These are phyloP conservation scores for Melampsora americana DNA, from an alignment of 1,284 basidiomycete genomes.

Conservation along the genomic window DNA sequence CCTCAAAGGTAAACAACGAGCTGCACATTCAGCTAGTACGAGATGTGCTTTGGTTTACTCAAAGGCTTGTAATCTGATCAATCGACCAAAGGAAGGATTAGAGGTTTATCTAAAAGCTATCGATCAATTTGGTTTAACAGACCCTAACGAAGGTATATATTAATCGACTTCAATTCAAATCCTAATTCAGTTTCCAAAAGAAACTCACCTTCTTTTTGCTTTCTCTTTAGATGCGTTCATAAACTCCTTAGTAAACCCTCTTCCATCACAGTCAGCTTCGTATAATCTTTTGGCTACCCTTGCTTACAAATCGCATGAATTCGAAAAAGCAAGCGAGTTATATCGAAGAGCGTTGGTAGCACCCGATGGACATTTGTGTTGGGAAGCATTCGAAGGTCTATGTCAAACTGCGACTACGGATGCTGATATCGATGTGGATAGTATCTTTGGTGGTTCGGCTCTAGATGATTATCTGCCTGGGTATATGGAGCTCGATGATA, in stretches of 20 bases:
- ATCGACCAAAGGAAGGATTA: slow-evolving; percentile 49
- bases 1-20: slow-evolving; percentile 40
- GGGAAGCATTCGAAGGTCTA: slow-evolving; percentile 43
- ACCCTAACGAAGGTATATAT: slow-evolving; percentile 8
- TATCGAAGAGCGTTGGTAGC: slow-evolving; percentile 30
- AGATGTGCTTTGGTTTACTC: slow-evolving; percentile 51
- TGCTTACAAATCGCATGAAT: slow-evolving; percentile 41
- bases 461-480: slow-evolving; percentile 20
- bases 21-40: slow-evolving; percentile 48
- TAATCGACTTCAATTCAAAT: not conserved
- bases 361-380: slow-evolving; percentile 43
- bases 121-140: slow-evolving; percentile 22
- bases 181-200: not conserved
- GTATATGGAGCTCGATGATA: slow-evolving; percentile 38
- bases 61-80: slow-evolving; percentile 45
- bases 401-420: slow-evolving; percentile 30
- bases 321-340: slow-evolving; percentile 31
- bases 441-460: slow-evolving; percentile 1
- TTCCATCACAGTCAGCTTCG: slow-evolving; percentile 23
- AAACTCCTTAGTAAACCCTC: slow-evolving; percentile 6
- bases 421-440: slow-evolving; percentile 13
- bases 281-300: slow-evolving; percentile 28
- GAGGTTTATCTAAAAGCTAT: slow-evolving; percentile 46
- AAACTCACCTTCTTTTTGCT: not conserved
- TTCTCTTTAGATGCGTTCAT: slow-evolving; percentile 1